Evolutionary conservation across 805 yeast species (phyloP).

Genomic region (Wickerhamiella kazuoi): DNA sequence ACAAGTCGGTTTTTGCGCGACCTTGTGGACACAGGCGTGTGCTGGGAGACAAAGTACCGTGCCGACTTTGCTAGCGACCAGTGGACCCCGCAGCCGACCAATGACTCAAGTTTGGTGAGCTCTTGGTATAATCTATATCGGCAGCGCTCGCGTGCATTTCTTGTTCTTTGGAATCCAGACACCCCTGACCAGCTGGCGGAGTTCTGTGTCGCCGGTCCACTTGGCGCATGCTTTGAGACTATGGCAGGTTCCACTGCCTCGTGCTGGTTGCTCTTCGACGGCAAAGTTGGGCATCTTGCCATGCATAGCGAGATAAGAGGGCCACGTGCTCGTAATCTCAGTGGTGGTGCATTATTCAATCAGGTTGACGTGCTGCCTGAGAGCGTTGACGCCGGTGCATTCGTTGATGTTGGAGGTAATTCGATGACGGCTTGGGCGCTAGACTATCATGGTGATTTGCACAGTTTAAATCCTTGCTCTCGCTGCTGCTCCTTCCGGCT

Average conservation of each 20-base stretch:
- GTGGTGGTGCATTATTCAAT: no score
- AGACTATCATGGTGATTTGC: background rate
- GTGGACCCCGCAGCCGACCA: background rate
- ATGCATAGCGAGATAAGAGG: no score
- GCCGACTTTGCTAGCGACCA: background rate
- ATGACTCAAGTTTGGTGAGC: no score
- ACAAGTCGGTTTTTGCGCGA: background rate
- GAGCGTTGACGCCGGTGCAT: no score
- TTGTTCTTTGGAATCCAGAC: background rate
- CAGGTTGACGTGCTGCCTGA: no score
- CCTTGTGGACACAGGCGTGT: background rate
- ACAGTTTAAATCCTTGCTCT: background rate
- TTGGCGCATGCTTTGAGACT: background rate
- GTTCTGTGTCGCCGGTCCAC: no score
- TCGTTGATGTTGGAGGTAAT: no score
- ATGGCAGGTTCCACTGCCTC: background rate
- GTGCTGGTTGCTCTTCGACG: background rate
- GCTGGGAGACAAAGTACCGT: background rate
- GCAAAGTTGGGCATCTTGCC: background rate
- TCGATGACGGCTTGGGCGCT: background rate
- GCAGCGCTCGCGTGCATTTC: background rate
- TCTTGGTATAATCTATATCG: background rate
- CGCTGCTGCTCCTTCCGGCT: no score
- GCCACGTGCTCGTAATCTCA: no score
- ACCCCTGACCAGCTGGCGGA: no score